Percentiles rank a stretch among this genome's conserved stretches.
Evolutionary conservation across 768 basidiomycete species (phyloP).

Genomic region (Amanita fuliginea): DNA sequence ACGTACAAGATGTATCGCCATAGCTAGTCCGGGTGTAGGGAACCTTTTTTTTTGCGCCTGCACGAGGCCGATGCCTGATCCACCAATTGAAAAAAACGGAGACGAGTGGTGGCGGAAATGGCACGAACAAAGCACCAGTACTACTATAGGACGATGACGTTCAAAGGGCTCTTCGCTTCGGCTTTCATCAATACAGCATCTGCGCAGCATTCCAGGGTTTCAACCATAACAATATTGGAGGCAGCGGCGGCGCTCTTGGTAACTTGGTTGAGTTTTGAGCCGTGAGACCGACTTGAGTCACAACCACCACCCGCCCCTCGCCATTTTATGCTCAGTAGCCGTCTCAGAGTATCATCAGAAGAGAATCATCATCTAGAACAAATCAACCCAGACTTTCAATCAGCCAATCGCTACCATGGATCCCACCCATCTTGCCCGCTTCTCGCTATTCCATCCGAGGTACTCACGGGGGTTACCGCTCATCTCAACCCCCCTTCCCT

Average conservation of each 20-base stretch:
- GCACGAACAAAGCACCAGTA: too few relatives aligned
- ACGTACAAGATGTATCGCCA: neutral
- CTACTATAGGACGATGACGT: too few relatives aligned
- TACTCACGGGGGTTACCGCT: slow-evolving; percentile 67
- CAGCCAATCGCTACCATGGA: slow-evolving; percentile 45
- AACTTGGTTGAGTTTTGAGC: too few relatives aligned
- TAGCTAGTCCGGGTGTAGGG: neutral
- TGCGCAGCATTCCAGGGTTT: neutral
- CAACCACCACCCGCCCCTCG: slow-evolving; percentile 14
- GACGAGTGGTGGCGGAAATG: too few relatives aligned
- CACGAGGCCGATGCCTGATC: neutral
- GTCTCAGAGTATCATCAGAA: slow-evolving; percentile 28
- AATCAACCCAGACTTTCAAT: slow-evolving; percentile 16
- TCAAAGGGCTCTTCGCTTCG: too few relatives aligned
- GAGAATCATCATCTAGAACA: slow-evolving; percentile 20
- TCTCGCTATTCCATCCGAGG: slow-evolving; percentile 54
- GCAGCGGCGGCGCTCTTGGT: too few relatives aligned
- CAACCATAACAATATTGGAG: too few relatives aligned
- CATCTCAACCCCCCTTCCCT: slow-evolving; percentile 59
- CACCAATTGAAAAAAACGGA: too few relatives aligned
- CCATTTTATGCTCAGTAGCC: slow-evolving; percentile 64
- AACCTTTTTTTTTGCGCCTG: neutral
- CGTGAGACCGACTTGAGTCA: neutral
- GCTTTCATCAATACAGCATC: neutral
- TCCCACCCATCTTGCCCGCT: slow-evolving; percentile 15